Base-by-base conservation (phyloP, 345 rosid genomes). In the Pelargonium nanum region DNA sequence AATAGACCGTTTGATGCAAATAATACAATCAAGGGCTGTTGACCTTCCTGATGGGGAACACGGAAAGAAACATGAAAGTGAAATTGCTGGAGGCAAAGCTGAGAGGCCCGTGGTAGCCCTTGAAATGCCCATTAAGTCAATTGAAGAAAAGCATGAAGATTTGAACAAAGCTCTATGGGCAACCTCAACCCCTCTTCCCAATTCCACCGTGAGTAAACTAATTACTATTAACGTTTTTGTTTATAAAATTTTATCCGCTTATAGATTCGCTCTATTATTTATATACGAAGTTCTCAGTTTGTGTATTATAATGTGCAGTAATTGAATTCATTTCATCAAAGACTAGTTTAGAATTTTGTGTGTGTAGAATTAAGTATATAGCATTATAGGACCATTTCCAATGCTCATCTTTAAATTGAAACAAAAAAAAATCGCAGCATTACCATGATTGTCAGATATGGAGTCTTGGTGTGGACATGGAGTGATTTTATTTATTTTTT, bases 21-120 rank as follows among this genome's bases (percentile, higher is more conserved):
- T 88, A 69, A 56, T 91, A 68, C 68, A 64, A 71, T 86, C 95
- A 67, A 82, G 83, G 73, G 79, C 77, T 71, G 74, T 60, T 67
- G 82, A 75, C 75, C 45, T 44, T 66, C 83, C 78, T 26, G 69
- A 58, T 52, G 61, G 32, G 66, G 77, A 65, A 57, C 71, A 67
- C 68, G 80, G 68, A 59, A 74, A 75, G 59, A 66, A 57, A 65
- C 53, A 59, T 65, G 44, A 62, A 30, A 68, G 56, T 58, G 23
- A 68, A 44, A 54, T 73, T 58, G 65, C 52, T 17, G 61, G 45
- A 58, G 28, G 74, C 75, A 77, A 64, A 65, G 78, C 53, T 58
- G 67, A 58, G 68, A 70, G 62, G 65, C 65, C 51, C 68, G 44
- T 57, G 54, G 68, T 56, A 68, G 44, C 71, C 34, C 64, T 69